These are phyloP conservation scores for Boletus reticulatus DNA, from an alignment of 768 basidiomycete species.

Conservation along the genomic window DNA sequence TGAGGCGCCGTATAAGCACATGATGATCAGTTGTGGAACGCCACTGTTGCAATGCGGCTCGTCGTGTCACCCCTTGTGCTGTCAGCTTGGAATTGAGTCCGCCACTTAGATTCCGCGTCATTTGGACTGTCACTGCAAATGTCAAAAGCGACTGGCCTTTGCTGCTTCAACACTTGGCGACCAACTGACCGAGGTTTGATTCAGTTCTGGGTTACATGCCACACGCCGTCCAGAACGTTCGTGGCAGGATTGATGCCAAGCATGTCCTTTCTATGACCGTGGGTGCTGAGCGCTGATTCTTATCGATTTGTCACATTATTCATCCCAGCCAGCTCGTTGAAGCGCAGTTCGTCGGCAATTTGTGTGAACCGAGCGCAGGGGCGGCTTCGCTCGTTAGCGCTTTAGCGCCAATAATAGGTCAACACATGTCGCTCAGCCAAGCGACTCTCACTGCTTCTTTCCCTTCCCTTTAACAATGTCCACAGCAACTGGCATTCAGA, in stretches of 20 bases:
- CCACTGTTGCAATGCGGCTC: no score
- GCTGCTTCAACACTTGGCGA: no score
- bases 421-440: background rate
- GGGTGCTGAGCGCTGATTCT: background rate
- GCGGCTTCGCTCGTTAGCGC: background rate
- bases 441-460: background rate
- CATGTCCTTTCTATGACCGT: background rate
- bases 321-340: background rate
- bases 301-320: background rate
- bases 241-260: no score
- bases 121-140: no score
- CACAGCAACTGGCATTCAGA: constrained; percentile 4
- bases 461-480: constrained; percentile 8
- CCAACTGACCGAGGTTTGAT: no score
- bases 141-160: no score
- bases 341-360: background rate
- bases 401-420: constrained; percentile 3
- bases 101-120: no score
- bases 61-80: no score
- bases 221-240: background rate
- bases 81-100: no score
- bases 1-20: no score
- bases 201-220: no score
- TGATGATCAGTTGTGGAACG: no score
- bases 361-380: background rate